Evolutionary conservation across 2,329 filamentous ascomycete species (phyloP), one percentile per base, ranked within the genome.

Genomic region (Arthrobotrys iridis): DNA sequence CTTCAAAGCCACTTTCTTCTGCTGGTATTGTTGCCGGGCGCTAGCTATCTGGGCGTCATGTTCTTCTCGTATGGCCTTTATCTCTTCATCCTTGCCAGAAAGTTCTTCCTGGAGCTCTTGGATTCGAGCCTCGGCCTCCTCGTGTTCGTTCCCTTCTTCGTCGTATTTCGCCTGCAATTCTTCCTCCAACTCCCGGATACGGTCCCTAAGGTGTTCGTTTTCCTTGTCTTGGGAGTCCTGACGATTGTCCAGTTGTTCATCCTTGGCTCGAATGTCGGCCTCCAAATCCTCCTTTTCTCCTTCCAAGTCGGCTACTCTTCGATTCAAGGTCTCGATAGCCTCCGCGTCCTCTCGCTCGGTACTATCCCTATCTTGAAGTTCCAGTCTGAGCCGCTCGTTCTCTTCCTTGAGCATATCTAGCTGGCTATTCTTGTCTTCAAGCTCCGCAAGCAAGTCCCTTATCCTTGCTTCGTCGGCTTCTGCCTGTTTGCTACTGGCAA

Each of bases 281-380:
- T 96, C 91, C 4, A 94, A 84, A 79, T 96, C 91, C 35, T 87
- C 87, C 10, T 96, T 87, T 22, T 91, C 89, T 78, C 93, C 90
- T 57, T 88, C 88, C 1, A 95, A 82, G 77, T 90, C 72, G 3
- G 72, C 71, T 6, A 76, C 45, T 28, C 46, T 70, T 22, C 72
- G 48, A 41, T 71, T 81, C 40, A 81, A 78, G 6, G 80, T 79
- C n/a, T 79, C 78, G 13, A 80, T 79, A 28, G 78, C 66, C 28
- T 80, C 71, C 2, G 79, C 74, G 24, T 79, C 76, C 52, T 83
- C 80, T 15, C 82, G 77, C 63, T 82, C 78, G 15, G 77, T 77
- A n/a, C 71, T 72, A 48, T 79, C 55, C 60, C 86, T 41, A 86
- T 85, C 13, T 55, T 89, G 85, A 13, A 92, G 81, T 77, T 88